These are phyloP conservation scores for Aquanectria penicillioides DNA, from an alignment of 2,329 filamentous ascomycete species.

Conservation along the genomic window DNA sequence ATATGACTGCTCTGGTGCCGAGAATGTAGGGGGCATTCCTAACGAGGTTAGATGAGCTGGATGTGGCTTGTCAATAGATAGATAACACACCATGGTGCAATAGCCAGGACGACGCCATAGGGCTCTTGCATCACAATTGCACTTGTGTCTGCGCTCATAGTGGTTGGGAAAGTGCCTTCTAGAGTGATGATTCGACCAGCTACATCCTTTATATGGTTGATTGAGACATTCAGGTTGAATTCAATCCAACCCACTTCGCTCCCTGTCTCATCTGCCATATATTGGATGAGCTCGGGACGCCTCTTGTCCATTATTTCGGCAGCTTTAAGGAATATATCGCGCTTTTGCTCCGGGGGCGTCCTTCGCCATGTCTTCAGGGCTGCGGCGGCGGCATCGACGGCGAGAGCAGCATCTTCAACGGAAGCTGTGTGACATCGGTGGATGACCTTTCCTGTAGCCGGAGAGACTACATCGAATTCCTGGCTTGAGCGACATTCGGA, in stretches of 20 bases:
- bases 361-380: conserved; percentile 77
- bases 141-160: conserved; percentile 43
- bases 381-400: conserved; percentile 65
- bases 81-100: conserved; percentile 77
- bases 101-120: conserved; percentile 80
- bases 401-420: conserved; percentile 63
- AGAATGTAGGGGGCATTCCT: conserved; percentile 70
- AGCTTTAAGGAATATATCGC: conserved; percentile 76
- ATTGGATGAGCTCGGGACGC: conserved; percentile 67
- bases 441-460: conserved; percentile 62
- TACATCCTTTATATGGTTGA: conserved; percentile 54
- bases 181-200: conserved; percentile 54
- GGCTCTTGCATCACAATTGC: conserved; percentile 80
- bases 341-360: conserved; percentile 67
- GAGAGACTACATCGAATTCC: conserved; percentile 67
- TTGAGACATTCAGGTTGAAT: conserved; percentile 51
- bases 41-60: not conserved
- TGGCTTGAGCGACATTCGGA: conserved; percentile 55
- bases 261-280: conserved; percentile 65
- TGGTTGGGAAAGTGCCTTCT: conserved; percentile 50
- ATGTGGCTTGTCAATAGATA: not conserved
- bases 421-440: conserved; percentile 66
- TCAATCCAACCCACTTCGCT: conserved; percentile 50
- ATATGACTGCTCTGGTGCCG: conserved; percentile 63
- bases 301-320: conserved; percentile 71